Evolutionary conservation across 805 yeast genomes (phyloP).

Genomic region (Myxozyma melibiosi): DNA sequence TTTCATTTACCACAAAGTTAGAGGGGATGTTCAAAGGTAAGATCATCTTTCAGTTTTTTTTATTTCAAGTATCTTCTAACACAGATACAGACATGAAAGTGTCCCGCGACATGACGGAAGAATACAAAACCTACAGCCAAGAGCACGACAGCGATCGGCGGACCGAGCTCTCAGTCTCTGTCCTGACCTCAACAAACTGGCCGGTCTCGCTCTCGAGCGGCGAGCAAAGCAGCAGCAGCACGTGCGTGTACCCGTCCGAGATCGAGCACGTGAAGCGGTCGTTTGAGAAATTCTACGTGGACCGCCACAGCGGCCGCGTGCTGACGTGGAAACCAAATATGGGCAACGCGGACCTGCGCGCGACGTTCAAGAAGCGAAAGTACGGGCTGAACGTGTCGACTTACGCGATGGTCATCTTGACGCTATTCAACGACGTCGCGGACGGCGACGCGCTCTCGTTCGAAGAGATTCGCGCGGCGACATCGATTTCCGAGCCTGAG

Average conservation of each 20-base stretch:
- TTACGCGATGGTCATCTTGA: constrained; percentile 73
- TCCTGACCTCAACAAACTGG: constrained; percentile 68
- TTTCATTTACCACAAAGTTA: constrained; percentile 73
- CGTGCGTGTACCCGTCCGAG: constrained; percentile 46
- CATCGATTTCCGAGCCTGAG: constrained; percentile 74
- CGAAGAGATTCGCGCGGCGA: constrained; percentile 62
- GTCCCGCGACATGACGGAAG: constrained; percentile 53
- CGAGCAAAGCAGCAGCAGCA: constrained; percentile 29
- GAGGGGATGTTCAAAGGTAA: constrained; percentile 74
- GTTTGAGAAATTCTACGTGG: constrained; percentile 56
- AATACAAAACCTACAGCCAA: constrained; percentile 27
- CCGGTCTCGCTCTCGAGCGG: constrained; percentile 54
- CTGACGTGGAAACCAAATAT: constrained; percentile 70
- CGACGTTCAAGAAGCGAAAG: constrained; percentile 64
- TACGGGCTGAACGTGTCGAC: constrained; percentile 83
- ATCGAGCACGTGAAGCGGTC: constrained; percentile 48
- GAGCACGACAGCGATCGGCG: constrained; percentile 32
- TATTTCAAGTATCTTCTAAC: background rate
- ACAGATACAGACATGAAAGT: constrained; percentile 58
- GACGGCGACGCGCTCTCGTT: constrained; percentile 52
- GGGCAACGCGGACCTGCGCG: constrained; percentile 79
- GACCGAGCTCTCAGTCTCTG: constrained; percentile 52
- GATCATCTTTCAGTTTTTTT: background rate
- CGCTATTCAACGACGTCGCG: constrained; percentile 64
- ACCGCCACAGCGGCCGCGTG: constrained; percentile 59